phyloP scores from a whole-genome alignment of 2,329 filamentous ascomycete species.

The Sporothrix pseudoabietina region DNA sequence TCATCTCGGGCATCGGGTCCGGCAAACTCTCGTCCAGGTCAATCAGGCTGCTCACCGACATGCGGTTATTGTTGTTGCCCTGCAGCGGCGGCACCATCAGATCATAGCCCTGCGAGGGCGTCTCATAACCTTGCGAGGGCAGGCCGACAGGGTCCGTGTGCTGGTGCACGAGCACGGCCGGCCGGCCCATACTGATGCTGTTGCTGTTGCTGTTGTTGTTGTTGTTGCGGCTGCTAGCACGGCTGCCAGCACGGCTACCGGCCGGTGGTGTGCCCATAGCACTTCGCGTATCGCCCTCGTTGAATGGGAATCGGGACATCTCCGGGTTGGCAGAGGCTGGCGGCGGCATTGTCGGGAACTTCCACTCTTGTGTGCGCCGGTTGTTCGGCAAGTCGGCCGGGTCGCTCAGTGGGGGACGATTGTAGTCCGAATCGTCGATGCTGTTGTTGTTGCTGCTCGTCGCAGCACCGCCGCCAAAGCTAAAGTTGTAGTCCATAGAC shows the following conservation, averaged over 20 bases:
- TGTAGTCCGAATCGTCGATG: conserved; percentile 48
- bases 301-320: conserved; percentile 49
- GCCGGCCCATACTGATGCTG: conserved; percentile 33
- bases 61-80: conserved; percentile 38
- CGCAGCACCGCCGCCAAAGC: conserved; percentile 47
- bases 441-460: background rate
- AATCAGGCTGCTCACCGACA: conserved; percentile 44
- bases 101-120: conserved; percentile 45
- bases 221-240: conserved; percentile 14
- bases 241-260: conserved; percentile 23
- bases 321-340: conserved; percentile 55
- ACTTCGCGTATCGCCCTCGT: conserved; percentile 36
- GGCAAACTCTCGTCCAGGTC: conserved; percentile 45
- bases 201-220: conserved; percentile 23
- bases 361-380: conserved; percentile 53
- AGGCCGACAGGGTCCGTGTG: conserved; percentile 50
- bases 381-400: conserved; percentile 54
- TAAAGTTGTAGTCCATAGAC: conserved; percentile 55
- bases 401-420: conserved; percentile 59
- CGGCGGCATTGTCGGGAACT: conserved; percentile 52
- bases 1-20: conserved; percentile 53
- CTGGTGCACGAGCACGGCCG: conserved; percentile 45
- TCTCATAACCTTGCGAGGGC: conserved; percentile 45
- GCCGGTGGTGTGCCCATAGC: conserved; percentile 26
- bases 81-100: conserved; percentile 37